Evolutionary conservation across 495 filamentous ascomycete species (phyloP), one percentile per base, ranked within the genome.

Genomic region (Neurospora intermedia): DNA sequence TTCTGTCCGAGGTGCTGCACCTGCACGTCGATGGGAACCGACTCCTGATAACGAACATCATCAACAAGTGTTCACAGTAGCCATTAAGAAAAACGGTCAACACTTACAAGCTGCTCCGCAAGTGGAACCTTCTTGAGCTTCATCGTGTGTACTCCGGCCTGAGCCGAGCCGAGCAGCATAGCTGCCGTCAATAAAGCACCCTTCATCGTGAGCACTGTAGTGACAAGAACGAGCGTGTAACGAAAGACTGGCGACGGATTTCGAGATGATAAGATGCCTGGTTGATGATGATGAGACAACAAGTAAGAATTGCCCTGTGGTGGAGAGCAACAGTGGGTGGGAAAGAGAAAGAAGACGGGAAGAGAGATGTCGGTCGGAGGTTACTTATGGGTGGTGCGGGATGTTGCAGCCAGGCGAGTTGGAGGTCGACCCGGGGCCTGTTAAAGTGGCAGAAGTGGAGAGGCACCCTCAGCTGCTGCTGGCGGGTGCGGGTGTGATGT

Each of bases 81-180:
- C 8, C 16, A 70, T 18, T 35, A 39, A 43, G 43, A 23, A 66
- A 54, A 48, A 54, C 46, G 54, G 27, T 43, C 70, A 74, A 71
- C 40, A 87, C 92, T 78, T 86, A 96, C 94, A 78, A 99, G 89
- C 84, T 98, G 95, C 82, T 98, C 93, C 31, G 91, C 87, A 46
- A 98, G 86, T 74, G 96, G 93, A 71, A 98, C 85, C 90, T 99
- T 99, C 88, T 97, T 91, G 77, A 99, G 90, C 87, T 96, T 96
- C 87, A 97, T 88, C 87, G 92, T 95, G 87, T 97, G 93, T 54
- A 96, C 87, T 79, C 89, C 93, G 74, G 92, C 94, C 80, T 91
- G 87, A 77, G 91, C 90, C 82, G 91, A 89, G 85, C 92, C 90
- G 80, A 96, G 86, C 89, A 97, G 89, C 89, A 89, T 84, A 76